Evolutionary conservation across 805 yeast genomes (phyloP), one percentile per base, ranked within the genome.

Genomic region (Nakazawaea wyomingensis): DNA sequence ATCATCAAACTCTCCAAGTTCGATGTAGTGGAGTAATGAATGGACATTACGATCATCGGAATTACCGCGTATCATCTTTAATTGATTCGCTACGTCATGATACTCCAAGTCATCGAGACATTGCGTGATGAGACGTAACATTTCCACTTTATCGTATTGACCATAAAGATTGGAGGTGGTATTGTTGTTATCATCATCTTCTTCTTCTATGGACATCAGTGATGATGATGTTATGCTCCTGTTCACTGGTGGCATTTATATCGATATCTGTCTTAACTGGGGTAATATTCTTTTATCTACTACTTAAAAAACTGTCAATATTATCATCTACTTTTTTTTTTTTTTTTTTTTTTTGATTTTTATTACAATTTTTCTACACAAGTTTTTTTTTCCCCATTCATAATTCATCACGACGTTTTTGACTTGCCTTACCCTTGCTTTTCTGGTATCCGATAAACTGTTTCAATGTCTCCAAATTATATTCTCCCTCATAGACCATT

Each of bases 21-120:
- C 54, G 11, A 77, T 59, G 4, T 61, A 60, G 8, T 52, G 44
- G 19, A 72, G 63, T 46, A 77, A 65, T 17, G 52, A 49, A 22
- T 62, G 64, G 22, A 76, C 71, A 4, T 21, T 13, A 7, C 24
- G 22, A 28, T 41, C 45, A 30, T 43, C 42, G 17, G 32, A 7
- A 30, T 39, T 32, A 11, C 22, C 37, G n/a, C 22, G 35, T 6
- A 63, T 50, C 4, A 54, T 46, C 45, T 69, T 71, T 32, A 78
- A 56, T 3, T 50, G 41, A 3, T 55, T 47, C 0, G 77, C 70
- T 0, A 76, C 54, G 3, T 57, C 50, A 4, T 52, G 44, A 50
- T 70, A 75, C 4, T 80, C 80, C 45, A 78, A 48, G 45, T 75
- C 81, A 29, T 61, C 59, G 39, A 78, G 54, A 0, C 78, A 59